Evolutionary conservation across 2,329 filamentous ascomycete species (phyloP), one percentile per base, ranked within the genome.

Genomic region (Elsinoe perseae): DNA sequence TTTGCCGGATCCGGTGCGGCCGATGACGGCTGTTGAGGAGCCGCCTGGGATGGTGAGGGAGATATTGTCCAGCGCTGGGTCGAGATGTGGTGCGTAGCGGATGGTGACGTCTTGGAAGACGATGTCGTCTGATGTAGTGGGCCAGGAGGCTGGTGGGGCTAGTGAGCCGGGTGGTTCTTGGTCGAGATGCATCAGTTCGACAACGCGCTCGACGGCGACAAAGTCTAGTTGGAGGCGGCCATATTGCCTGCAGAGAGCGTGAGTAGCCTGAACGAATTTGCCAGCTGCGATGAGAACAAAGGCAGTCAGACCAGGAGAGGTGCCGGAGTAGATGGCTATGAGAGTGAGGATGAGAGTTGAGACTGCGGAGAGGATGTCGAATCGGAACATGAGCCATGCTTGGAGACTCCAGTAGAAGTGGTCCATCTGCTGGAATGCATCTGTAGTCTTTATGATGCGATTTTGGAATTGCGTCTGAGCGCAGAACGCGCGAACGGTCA

Each of bases 321-420:
- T 79, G n/a, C 82, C 79, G 0, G 83, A 84, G 64, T 84, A 85
- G 4, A 95, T 74, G 12, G 90, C 90, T 8, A 91, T 79, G 1
- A 85, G 68, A 1, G 89, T 88, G 53, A 95, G 73, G 0, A 82
- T 72, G 58, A 92, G 86, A 0, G 87, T 89, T 6, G 88, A 88
- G 2, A 80, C 67, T 0, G 86, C 86, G 0, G 89, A 89, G 4
- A 91, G 72, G 7, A 76, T 70, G 62, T 89, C 85, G 56, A 93
- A 92, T 10, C 90, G 83, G 64, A 86, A 89, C 67, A 84, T 84
- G 2, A 95, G 77, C 90, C 90, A 95, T 6, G 83, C 82, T 62
- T 95, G 89, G 42, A 95, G 77, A 58, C 84, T 87, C 74, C 90
- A 95, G 72, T 95, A 95, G 72, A 95, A 95, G 68, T 96, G 91